These are phyloP conservation scores for Cystobasidium slooffiae DNA, from an alignment of 1,284 basidiomycete genomes.

Conservation along the genomic window DNA sequence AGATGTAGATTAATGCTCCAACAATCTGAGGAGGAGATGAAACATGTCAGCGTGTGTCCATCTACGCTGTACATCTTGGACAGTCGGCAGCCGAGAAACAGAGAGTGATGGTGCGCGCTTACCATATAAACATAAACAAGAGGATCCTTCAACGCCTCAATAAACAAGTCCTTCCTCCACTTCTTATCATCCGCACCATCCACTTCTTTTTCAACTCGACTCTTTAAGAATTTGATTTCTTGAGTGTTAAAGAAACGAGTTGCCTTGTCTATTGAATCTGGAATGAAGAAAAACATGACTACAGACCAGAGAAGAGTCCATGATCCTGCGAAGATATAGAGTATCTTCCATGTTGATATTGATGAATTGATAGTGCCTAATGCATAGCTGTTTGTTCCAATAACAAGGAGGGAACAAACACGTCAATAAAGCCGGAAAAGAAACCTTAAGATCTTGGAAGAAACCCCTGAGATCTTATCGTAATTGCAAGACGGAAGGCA, in stretches of 20 bases:
- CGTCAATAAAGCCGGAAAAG: too few relatives aligned
- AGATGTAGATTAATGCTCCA: slow-evolving; percentile 6
- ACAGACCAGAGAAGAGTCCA: slow-evolving; percentile 7
- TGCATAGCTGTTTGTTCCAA: background rate
- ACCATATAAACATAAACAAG: slow-evolving; percentile 11
- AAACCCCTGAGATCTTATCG: too few relatives aligned
- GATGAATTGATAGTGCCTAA: slow-evolving; percentile 3
- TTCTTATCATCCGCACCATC: slow-evolving; percentile 12
- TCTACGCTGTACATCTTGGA: too few relatives aligned
- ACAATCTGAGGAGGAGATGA: background rate
- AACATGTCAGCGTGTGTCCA: too few relatives aligned
- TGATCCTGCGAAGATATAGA: slow-evolving; percentile 6
- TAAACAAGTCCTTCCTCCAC: background rate
- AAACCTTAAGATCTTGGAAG: too few relatives aligned
- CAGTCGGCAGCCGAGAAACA: background rate
- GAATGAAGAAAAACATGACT: slow-evolving; percentile 4
- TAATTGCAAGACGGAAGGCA: too few relatives aligned
- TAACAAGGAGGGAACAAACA: too few relatives aligned
- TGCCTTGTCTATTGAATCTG: slow-evolving; percentile 16
- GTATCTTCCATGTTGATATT: slow-evolving; percentile 11
- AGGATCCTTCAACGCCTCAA: slow-evolving; percentile 3
- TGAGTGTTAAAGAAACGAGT: background rate
- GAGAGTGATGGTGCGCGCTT: background rate
- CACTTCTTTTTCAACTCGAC: slow-evolving; percentile 3
- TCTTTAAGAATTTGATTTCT: background rate